Conservation (phyloP, 2,329 filamentous ascomycete species). For the Fusarium ramigenum region DNA sequence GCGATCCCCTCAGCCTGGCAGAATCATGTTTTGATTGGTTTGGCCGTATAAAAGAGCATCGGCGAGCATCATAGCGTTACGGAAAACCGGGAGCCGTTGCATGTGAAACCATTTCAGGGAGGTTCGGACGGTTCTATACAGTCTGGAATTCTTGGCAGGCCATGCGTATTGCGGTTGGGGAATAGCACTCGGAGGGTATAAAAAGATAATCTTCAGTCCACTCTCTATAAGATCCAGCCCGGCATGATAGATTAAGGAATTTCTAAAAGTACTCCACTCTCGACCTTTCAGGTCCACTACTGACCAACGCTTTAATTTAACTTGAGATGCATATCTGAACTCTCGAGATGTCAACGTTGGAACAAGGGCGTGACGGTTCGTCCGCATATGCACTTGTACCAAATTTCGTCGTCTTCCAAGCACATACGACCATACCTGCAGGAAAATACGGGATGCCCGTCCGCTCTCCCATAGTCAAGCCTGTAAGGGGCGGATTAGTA, state of each 20-base stretch:
- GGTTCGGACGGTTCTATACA: not conserved
- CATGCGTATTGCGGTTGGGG: not conserved
- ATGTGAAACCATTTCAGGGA: not conserved
- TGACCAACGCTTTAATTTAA: not conserved
- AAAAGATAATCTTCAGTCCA: accelerated
- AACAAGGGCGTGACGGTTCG: not conserved
- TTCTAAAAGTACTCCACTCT: not conserved
- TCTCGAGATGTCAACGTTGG: no score
- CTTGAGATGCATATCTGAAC: accelerated
- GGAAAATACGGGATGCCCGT: not conserved
- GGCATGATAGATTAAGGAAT: accelerated
- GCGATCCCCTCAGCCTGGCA: not conserved
- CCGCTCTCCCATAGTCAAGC: not conserved
- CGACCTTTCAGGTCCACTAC: accelerated
- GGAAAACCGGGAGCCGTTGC: not conserved
- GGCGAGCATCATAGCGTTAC: not conserved
- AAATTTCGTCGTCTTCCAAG: no score
- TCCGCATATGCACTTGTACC: accelerated
- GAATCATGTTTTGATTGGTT: not conserved
- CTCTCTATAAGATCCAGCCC: not conserved
- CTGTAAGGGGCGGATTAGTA: not conserved
- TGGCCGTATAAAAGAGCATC: not conserved
- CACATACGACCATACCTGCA: not conserved
- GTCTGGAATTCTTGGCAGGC: not conserved
- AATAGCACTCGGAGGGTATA: not conserved